Conservation (phyloP, 2,329 filamentous ascomycete species). For the Aspergillus ustus region DNA sequence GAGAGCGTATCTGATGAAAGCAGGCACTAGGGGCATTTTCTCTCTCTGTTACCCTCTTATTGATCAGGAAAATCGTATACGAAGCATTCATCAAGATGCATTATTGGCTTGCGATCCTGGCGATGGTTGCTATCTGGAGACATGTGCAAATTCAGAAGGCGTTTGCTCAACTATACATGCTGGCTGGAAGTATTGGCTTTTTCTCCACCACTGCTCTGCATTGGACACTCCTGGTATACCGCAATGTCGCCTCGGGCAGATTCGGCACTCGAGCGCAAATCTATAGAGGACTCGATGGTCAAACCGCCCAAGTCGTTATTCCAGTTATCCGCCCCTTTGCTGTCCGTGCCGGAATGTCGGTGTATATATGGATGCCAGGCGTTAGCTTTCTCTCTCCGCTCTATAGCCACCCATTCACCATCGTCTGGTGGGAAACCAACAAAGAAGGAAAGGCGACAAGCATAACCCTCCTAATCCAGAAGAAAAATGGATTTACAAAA, state of each 20-base stretch:
- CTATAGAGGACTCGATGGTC: background rate
- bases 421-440: conserved; percentile 28
- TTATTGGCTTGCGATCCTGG: background rate
- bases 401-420: conserved; percentile 32
- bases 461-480: conserved; percentile 8
- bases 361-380: conserved; percentile 28
- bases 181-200: background rate
- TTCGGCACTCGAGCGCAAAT: conserved; percentile 14
- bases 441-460: conserved; percentile 24
- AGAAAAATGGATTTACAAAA: conserved; percentile 21
- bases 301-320: conserved; percentile 12
- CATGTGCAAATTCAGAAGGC: background rate
- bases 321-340: conserved; percentile 19
- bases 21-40: conserved; percentile 2
- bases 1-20: background rate
- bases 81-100: conserved; percentile 9
- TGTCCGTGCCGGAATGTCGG: conserved; percentile 20
- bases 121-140: conserved; percentile 3
- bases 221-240: conserved; percentile 20
- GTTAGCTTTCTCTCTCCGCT: conserved; percentile 25
- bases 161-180: conserved; percentile 1
- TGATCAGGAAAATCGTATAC: conserved; percentile 11
- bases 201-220: conserved; percentile 5
- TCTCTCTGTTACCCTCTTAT: conserved; percentile 7
- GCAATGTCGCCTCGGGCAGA: conserved; percentile 20